Conservation (phyloP, 1,139 yeast species). For the Suhomyces bokatorum region DNA sequence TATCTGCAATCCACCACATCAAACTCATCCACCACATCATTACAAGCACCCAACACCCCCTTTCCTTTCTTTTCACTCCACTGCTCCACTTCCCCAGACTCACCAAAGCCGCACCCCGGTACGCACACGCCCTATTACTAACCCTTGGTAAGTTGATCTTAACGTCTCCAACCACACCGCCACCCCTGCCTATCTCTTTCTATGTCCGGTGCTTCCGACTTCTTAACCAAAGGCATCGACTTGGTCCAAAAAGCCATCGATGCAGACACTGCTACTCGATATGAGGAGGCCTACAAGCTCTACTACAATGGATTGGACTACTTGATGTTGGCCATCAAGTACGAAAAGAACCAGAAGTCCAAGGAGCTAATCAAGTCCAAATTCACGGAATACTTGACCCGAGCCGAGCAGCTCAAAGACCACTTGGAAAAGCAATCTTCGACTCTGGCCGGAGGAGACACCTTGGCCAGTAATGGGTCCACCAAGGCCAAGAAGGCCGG, state of each 20-base stretch:
- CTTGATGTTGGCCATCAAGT: constrained; percentile 91
- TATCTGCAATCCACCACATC: no score
- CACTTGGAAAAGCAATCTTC: constrained; percentile 69
- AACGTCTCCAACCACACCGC: not conserved
- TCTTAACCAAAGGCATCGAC: constrained; percentile 89
- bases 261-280: constrained; percentile 86
- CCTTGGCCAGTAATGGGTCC: constrained; percentile 52
- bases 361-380: constrained; percentile 87
- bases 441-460: constrained; percentile 48
- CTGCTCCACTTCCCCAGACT: not conserved
- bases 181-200: not conserved
- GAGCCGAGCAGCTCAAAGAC: constrained; percentile 94
- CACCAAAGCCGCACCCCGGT: not conserved
- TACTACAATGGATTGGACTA: constrained; percentile 94
- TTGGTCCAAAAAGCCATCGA: constrained; percentile 93
- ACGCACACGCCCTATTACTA: not conserved
- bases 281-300: constrained; percentile 91
- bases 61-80: not conserved
- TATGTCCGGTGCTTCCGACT: constrained; percentile 65
- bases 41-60: not conserved
- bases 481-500: constrained; percentile 59
- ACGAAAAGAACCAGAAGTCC: constrained; percentile 87
- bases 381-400: constrained; percentile 83
- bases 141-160: not conserved
- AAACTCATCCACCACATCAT: no score